These are phyloP conservation scores for Kwoniella heveanensis DNA, from an alignment of 768 basidiomycete species.

Conservation along the genomic window DNA sequence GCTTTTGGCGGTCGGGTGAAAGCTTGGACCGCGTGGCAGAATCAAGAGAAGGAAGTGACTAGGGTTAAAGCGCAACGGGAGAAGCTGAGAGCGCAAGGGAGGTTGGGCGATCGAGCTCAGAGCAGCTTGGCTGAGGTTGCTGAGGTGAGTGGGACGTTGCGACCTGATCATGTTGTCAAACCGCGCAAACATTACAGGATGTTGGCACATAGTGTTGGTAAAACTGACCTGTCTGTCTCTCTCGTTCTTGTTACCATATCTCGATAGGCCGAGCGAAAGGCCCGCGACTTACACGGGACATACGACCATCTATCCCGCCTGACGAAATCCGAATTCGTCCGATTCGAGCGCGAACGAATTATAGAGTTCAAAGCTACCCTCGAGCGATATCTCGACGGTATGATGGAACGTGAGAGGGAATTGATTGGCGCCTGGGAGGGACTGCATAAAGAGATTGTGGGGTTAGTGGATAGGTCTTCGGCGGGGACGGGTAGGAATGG, in stretches of 20 bases:
- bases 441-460: constrained; percentile 74
- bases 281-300: constrained; percentile 79
- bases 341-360: constrained; percentile 90
- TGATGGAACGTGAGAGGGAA: constrained; percentile 84
- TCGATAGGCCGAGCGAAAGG: constrained; percentile 76
- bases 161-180: too few relatives aligned
- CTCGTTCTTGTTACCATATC: neutral
- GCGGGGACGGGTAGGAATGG: constrained; percentile 21
- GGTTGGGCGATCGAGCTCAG: constrained; percentile 62
- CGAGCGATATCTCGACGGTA: constrained; percentile 80
- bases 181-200: too few relatives aligned
- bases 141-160: constrained; percentile 63
- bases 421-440: constrained; percentile 77
- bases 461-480: constrained; percentile 55
- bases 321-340: constrained; percentile 81
- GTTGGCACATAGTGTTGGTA: too few relatives aligned
- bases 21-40: constrained; percentile 77
- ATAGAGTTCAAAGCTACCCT: constrained; percentile 87
- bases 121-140: constrained; percentile 76
- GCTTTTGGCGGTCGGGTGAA: constrained; percentile 87
- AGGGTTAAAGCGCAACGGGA: constrained; percentile 78
- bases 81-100: constrained; percentile 74
- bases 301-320: constrained; percentile 86
- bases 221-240: too few relatives aligned
- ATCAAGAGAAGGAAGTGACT: constrained; percentile 71